Evolutionary conservation across 176 grass and related monocot species (phyloP), one percentile per base, ranked within the genome.

Genomic region (Cymbopogon citratus): DNA sequence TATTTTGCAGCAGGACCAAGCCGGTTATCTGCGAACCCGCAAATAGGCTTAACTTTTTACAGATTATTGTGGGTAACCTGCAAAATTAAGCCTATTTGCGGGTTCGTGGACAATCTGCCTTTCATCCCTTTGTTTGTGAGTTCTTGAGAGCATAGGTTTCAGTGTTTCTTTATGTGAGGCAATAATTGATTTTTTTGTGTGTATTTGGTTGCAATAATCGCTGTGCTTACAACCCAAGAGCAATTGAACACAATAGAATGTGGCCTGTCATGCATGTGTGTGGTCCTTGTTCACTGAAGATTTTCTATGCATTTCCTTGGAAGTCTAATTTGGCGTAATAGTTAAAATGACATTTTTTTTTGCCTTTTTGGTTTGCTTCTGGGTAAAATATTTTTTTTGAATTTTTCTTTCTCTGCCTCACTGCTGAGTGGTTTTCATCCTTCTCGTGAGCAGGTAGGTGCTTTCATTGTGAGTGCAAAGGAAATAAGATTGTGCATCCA

Each of bases 401-500:
- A 5, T 4, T 21, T 31, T 5, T 4, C 51, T 35, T 15, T 49
- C 27, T 25, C 13, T 45, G 69, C 3, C 26, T 31, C 19, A 9
- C 45, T 49, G 26, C 13, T 33, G 26, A 73, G 26, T 1, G 1
- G 9, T 56, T 56, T 62, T 62, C 4, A 18, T 26, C 43, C 21
- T 60, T 62, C 40, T 41, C 1, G 1, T 6, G 3, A 27, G 3
- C 54, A 77, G 23, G 57, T 43, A 16, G 36, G 23, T 62, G 57
- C 16, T 75, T 77, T 63, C 13, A 77, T 63, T 77, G 57, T 19
- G 57, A 77, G 24, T 61, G 19, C 4, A 0, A 63, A 29, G 57
- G 75, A 44, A 77, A 3, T 28, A 78, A 78, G 40, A 78, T 78
- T 21, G 39, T 78, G 25, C 76, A 63, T 78, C 60, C 76, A 45